These are phyloP conservation scores for Scutellaria minor DNA, from an alignment of 257 asterid genomes.

Conservation along the genomic window DNA sequence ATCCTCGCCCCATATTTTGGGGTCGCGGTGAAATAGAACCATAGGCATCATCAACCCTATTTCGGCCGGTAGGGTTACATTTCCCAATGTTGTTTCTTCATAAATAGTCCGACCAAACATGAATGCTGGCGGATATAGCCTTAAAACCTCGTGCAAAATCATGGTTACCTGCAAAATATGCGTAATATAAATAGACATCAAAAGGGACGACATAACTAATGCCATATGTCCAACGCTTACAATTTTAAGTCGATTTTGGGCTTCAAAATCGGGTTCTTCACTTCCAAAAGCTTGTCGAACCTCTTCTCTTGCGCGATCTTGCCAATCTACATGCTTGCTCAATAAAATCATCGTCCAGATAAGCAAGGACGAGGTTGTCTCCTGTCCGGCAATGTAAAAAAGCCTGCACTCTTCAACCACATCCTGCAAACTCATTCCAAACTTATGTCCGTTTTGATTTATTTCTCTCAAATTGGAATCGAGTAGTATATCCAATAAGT, in stretches of 20 bases:
- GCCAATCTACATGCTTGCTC: constrained; percentile 55
- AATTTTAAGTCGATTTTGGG: constrained; percentile 44
- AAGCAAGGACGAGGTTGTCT: constrained; percentile 57
- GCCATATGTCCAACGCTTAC: constrained; percentile 35
- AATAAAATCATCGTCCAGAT: constrained; percentile 61
- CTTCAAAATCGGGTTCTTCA: constrained; percentile 44
- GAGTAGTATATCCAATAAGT: constrained; percentile 48
- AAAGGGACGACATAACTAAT: too few species aligned
- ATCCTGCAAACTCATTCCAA: constrained; percentile 49
- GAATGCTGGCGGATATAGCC: constrained; percentile 53
- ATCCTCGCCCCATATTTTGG: constrained; percentile 55
- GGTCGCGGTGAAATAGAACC: constrained; percentile 48
- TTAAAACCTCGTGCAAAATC: constrained; percentile 62
- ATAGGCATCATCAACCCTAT: constrained; percentile 42
- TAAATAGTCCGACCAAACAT: constrained; percentile 21
- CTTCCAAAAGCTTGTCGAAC: constrained; percentile 42
- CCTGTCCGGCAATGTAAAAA: constrained; percentile 67
- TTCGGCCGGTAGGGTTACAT: constrained; percentile 48
- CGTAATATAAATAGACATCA: not conserved
- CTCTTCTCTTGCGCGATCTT: constrained; percentile 60
- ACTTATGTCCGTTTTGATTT: constrained; percentile 38
- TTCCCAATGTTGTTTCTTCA: constrained; percentile 42
- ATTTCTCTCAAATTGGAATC: constrained; percentile 52
- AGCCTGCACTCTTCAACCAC: constrained; percentile 66
- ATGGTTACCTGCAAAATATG: constrained; percentile 45